These are phyloP conservation scores for Oryza officinalis DNA, from an alignment of 176 grass and related monocot species.

Conservation along the genomic window DNA sequence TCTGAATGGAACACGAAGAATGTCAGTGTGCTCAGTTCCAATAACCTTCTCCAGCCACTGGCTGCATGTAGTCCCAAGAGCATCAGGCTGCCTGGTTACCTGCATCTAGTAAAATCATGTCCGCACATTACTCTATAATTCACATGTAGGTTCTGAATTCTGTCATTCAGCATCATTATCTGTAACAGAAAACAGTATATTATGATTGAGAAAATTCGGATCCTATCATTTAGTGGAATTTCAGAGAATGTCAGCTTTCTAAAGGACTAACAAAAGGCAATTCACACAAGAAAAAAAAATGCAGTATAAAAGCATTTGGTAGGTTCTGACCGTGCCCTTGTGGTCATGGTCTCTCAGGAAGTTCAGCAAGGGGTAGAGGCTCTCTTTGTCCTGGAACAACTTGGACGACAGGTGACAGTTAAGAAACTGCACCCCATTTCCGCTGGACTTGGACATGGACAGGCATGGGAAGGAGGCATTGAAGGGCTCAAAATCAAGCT, in stretches of 20 bases:
- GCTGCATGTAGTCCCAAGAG: slow-evolving; percentile 86
- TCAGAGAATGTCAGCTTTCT: neutral
- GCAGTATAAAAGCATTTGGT: neutral
- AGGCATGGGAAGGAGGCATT: slow-evolving; percentile 94
- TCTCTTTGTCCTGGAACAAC: slow-evolving; percentile 99
- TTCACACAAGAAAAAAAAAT: neutral
- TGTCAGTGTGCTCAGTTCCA: slow-evolving; percentile 83
- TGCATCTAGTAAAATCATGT: slow-evolving; percentile 38
- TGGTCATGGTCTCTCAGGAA: slow-evolving; percentile 85
- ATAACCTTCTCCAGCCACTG: slow-evolving; percentile 85
- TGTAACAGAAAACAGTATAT: slow-evolving; percentile 37
- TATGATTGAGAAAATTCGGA: neutral
- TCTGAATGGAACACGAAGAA: slow-evolving; percentile 91
- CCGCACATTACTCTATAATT: slow-evolving; percentile 3
- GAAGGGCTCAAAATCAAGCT: slow-evolving; percentile 99
- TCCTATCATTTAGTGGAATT: neutral
- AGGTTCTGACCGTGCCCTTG: slow-evolving; percentile 65
- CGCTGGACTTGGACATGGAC: slow-evolving; percentile 92
- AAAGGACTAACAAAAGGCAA: neutral
- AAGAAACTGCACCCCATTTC: slow-evolving; percentile 95
- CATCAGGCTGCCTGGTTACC: slow-evolving; percentile 96
- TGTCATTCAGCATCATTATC: slow-evolving; percentile 97
- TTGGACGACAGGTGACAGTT: slow-evolving; percentile 97
- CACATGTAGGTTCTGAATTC: slow-evolving; percentile 70
- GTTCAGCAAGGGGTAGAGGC: slow-evolving; percentile 77